Evolutionary conservation across 1,284 basidiomycete species (phyloP), one percentile per base, ranked within the genome.

Genomic region (Leccinum variabile): DNA sequence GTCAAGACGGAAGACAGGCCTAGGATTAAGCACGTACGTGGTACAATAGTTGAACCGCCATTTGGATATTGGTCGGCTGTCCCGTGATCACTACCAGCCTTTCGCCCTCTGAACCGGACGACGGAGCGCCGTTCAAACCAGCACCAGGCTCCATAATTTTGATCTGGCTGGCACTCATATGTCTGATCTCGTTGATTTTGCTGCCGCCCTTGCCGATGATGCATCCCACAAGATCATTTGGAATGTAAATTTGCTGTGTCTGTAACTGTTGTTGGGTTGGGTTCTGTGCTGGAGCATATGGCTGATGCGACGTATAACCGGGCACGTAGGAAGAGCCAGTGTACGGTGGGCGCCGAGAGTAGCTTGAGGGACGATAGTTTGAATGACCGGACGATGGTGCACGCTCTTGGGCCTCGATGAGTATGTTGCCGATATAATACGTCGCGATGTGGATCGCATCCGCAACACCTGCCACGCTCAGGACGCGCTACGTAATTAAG

Each of bases 381-480:
- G 83, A 87, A 70, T 84, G 82, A 60, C 66, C 71, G 5, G 76
- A 70, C n/a, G 88, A 84, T 7, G 88, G 91, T 84, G 84, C 85
- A 65, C 91, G 90, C 71, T 97, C 95, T 75, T 96, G 92, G 54
- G 95, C 94, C 77, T 98, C 96, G 67, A 98, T 91, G 63, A 98
- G 87, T 68, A 98, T 97, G 67, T 95, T 97, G 59, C 96, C 96
- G 64, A 98, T 96, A 75, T 99, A 98, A 80, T 98, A 99, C 6
- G 97, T 98, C 33, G 97, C 97, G 68, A 99, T 99, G 78, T 99
- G 97, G 62, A 99, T 96, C 18, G 97, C 97, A 76, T 99, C 97
- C n/a, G 97, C 97, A 50, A 99, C 97, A 60, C 97, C 97, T 41
- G 96, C 95, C 55, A 99, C 96, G 67, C 94, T 97, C 62, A 99